Evolutionary conservation across 768 basidiomycete genomes (phyloP), one percentile per base, ranked within the genome.

Genomic region (Lactarius psammicola): DNA sequence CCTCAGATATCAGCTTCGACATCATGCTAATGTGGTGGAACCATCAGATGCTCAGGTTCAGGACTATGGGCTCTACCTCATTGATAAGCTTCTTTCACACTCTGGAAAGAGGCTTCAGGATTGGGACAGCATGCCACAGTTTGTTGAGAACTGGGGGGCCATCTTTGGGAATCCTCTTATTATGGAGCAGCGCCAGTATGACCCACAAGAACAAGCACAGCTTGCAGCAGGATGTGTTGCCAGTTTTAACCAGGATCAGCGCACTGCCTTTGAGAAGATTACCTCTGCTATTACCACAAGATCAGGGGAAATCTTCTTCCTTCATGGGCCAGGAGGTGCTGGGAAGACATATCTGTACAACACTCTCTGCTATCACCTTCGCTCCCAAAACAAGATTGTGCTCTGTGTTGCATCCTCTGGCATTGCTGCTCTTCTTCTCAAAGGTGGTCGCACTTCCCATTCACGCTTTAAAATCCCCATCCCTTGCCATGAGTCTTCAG

Each of bases 381-480:
- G 23, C 42, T 56, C 55, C 1, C n/a, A 56, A 18, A 2, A 9
- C 3, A 56, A 63, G 31, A 44, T 56, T 71, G 74, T 80, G 1
- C 73, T 85, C 3, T 82, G 79, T 78, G 79, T 81, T 17, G 79
- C 82, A 18, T 84, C 84, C 3, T 82, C 82, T 49, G 82, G 82
- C 0, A 79, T 84, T 60, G 79, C 82, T 11, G 73, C 82, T 1
- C 71, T 83, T n/a, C 72, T 85, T 0, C 70, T 83, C 1, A 63
- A 57, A 15, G 78, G 80, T 49, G 83, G 83, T 2, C 71, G 76
- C 1, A 85, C 84, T 28, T 75, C 81, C 0, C 80, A 85, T 66
- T 83, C 80, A 0, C 69, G 68, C 9, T 84, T 84, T 74, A 80
- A 81, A 62, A 81, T 83, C 46, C 83, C 82, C 0, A 75, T 83